Conservation (phyloP, 208 protist species). For the Crithidia brevicula region DNA sequence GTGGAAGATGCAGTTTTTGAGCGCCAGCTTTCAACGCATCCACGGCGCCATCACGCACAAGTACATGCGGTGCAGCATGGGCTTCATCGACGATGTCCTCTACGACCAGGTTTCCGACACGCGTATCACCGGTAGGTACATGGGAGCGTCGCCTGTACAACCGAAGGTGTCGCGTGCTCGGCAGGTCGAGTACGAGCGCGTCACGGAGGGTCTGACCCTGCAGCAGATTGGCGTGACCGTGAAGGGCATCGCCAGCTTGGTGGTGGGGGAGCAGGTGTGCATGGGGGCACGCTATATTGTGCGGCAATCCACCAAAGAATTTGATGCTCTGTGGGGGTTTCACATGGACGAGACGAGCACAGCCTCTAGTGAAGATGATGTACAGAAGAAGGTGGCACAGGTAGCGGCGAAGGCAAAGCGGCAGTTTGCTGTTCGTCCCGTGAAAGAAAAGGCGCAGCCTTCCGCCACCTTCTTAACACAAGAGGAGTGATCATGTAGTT, state of each 20-base stretch:
- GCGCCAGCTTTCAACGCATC: constrained; percentile 58
- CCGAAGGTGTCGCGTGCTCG: constrained; percentile 45
- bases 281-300: constrained; percentile 85
- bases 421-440: neutral
- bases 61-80: constrained; percentile 65
- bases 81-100: constrained; percentile 80
- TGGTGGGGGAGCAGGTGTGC: constrained; percentile 84
- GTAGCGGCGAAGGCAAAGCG: constrained; percentile 19
- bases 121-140: constrained; percentile 32
- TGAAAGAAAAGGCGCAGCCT: neutral
- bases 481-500: constrained; percentile 1
- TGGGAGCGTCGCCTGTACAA: constrained; percentile 23
- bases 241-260: constrained; percentile 57
- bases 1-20: constrained; percentile 82
- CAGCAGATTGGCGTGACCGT: constrained; percentile 74
- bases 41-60: constrained; percentile 58
- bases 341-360: constrained; percentile 61
- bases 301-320: constrained; percentile 56
- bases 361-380: constrained; percentile 24
- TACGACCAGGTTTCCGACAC: constrained; percentile 60
- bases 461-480: constrained; percentile 40
- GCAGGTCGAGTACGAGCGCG: constrained; percentile 66
- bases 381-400: constrained; percentile 24
- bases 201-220: constrained; percentile 58
- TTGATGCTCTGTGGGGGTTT: constrained; percentile 81